Conservation (phyloP, 805 yeast species). For the Candida glaebosa region DNA sequence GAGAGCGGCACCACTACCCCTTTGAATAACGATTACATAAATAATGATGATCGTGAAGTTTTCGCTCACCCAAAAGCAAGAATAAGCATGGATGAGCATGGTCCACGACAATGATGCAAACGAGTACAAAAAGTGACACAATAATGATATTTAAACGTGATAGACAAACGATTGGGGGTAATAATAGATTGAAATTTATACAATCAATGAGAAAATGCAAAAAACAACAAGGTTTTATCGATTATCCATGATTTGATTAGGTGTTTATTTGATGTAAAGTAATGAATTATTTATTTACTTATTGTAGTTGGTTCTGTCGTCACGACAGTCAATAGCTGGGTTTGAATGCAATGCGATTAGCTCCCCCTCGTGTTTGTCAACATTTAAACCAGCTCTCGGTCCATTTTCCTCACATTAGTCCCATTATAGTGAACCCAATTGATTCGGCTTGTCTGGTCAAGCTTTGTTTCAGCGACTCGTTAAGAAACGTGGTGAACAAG, state of each 20-base stretch:
- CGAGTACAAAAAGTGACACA: neutral
- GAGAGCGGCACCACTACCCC: slow-evolving; percentile 32
- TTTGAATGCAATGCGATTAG: too few relatives aligned
- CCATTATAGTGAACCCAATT: neutral
- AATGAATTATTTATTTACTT: too few relatives aligned
- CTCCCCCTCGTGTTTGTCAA: too few relatives aligned
- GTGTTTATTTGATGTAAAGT: neutral
- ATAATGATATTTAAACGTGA: neutral
- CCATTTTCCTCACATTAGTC: neutral
- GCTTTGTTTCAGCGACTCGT: neutral
- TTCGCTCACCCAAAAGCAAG: slow-evolving; percentile 44
- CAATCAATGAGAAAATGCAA: too few relatives aligned
- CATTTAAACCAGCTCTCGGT: too few relatives aligned
- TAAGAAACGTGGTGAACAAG: neutral
- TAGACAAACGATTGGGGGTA: too few relatives aligned
- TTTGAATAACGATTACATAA: slow-evolving; percentile 15
- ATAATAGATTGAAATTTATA: too few relatives aligned
- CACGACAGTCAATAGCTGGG: too few relatives aligned
- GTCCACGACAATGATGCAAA: neutral
- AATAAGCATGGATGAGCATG: slow-evolving; percentile 16
- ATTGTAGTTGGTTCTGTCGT: too few relatives aligned
- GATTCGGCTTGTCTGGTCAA: neutral
- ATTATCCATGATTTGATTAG: slow-evolving; percentile 1
- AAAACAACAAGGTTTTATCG: too few relatives aligned
- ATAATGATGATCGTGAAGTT: slow-evolving; percentile 35